Base-by-base conservation (phyloP, 108 stramenopile species). In the Nannochloropsis oceanica region DNA sequence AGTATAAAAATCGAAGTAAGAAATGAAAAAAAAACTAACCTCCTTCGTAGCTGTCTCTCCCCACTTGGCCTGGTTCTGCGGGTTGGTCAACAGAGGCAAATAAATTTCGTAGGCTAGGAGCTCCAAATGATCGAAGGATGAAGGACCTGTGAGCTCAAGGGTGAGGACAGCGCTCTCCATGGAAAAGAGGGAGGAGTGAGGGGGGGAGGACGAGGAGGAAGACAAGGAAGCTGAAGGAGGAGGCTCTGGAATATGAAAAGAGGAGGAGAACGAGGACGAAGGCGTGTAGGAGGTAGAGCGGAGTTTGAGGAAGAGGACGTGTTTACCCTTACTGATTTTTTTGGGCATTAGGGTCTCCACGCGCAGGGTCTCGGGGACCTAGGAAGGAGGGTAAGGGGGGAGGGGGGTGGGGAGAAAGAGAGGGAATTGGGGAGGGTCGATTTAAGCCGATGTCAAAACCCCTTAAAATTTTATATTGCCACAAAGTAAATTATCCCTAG, bases 1-100 rank as follows among this genome's bases (percentile, higher is more conserved):
- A 34, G 34, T 34, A 34, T 34, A 3, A 34, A 5, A 3, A 34
- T 34, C 5, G 34, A 34, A 34, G 1, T 3, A 34, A 34, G 1
- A 34, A 5, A 34, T 34, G 34, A 34, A 34, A 34, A 34, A 34
- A 34, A 34, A 34, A 3, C 34, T 73, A 18, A 73, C 59, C 82
- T 96, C 95, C 18, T 92, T 91, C 42, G 93, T 93, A 7, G 94
- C 92, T 18, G 95, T 94, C 79, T 96, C 95, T 13, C 95, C 95
- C 94, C 95, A 96, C 25, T 85, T 91, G 0, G 86, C 87, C 84
- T 95, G 94, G 87, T 96, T 95, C 59, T 87, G 84, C 44, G 92
- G 92, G 79, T 95, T 94, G 79, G 92, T 88, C 20, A 95, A 87
- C 44, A 96, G 90, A 26, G 94, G 95, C 50, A 95, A 87, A 81